A percentile compares a stretch with the other conserved stretches of the same genome.
Evolutionary conservation across 352 stramenopile species (phyloP).

Genomic region (Bremia lactucae): DNA sequence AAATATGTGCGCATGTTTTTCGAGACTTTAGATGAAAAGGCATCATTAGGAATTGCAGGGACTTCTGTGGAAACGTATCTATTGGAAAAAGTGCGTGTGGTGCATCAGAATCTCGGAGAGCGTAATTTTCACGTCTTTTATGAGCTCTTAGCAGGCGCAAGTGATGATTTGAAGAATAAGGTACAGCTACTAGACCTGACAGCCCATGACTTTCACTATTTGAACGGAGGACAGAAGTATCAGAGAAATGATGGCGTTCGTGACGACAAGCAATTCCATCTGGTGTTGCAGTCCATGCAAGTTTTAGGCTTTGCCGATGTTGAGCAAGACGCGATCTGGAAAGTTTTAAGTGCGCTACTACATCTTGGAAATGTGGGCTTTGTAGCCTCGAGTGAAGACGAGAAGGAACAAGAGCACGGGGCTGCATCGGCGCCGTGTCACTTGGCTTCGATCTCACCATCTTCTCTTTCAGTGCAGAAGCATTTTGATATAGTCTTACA

Average conservation of each 20-base stretch:
- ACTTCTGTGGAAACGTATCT: conserved; percentile 85
- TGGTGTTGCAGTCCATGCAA: conserved; percentile 56
- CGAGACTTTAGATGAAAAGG: conserved; percentile 19
- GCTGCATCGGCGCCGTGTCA: conserved; percentile 26
- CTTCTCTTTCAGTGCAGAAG: conserved; percentile 24
- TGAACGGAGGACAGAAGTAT: conserved; percentile 54
- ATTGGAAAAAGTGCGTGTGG: conserved; percentile 87
- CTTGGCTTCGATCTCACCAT: conserved; percentile 23
- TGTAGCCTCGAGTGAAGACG: conserved; percentile 42
- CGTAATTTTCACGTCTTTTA: conserved; percentile 83
- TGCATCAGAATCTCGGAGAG: conserved; percentile 62
- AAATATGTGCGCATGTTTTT: conserved; percentile 87
- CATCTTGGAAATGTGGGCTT: conserved; percentile 80
- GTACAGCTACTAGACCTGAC: conserved; percentile 29
- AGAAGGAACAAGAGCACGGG: conserved; percentile 34
- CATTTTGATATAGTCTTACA: conserved; percentile 32
- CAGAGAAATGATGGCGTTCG: conserved; percentile 52
- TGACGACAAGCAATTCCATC: conserved; percentile 51
- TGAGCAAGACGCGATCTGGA: conserved; percentile 58
- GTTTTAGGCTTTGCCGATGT: conserved; percentile 55
- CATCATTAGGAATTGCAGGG: conserved; percentile 46
- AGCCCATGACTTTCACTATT: conserved; percentile 52
- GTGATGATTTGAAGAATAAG: conserved; percentile 30
- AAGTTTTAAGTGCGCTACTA: conserved; percentile 57
- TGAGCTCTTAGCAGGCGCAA: conserved; percentile 48